These are phyloP conservation scores for Paecilomyces sp. DNA, from an alignment of 2,329 filamentous ascomycete species.

Conservation along the genomic window DNA sequence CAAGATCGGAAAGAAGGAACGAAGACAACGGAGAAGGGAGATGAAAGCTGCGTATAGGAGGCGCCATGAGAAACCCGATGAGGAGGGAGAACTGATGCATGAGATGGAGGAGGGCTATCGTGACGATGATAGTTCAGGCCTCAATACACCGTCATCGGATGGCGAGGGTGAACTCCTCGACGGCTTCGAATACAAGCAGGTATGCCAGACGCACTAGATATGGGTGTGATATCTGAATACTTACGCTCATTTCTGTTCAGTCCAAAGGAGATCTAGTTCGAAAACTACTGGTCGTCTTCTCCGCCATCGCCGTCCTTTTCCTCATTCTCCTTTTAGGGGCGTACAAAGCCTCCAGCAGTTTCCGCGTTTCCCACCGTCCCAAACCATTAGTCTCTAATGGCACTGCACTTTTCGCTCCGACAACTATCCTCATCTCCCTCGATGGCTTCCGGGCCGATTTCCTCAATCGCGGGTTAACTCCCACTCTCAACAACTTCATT, in stretches of 20 bases:
- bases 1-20: conserved; percentile 46
- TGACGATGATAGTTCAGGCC: conserved; percentile 58
- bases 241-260: conserved; percentile 2
- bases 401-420: conserved; percentile 80
- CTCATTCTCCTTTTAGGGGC: conserved; percentile 49
- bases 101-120: conserved; percentile 74
- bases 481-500: conserved; percentile 70
- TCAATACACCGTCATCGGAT: conserved; percentile 52
- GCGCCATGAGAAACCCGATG: conserved; percentile 50
- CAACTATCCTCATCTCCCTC: conserved; percentile 86
- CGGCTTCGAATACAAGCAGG: conserved; percentile 21
- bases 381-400: conserved; percentile 59
- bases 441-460: conserved; percentile 97
- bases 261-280: conserved; percentile 13
- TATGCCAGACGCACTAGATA: conserved; percentile 8
- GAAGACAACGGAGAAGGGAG: conserved; percentile 45
- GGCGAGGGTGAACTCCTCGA: conserved; percentile 38
- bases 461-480: conserved; percentile 73
- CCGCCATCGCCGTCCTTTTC: conserved; percentile 47
- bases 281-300: conserved; percentile 32
- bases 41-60: conserved; percentile 28
- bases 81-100: conserved; percentile 73
- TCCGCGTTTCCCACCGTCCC: conserved; percentile 18
- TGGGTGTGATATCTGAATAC: neutral
- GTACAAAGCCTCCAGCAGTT: conserved; percentile 46